Evolutionary conservation across 2,329 filamentous ascomycete species (phyloP).

Genomic region (Didymella pinodella): DNA sequence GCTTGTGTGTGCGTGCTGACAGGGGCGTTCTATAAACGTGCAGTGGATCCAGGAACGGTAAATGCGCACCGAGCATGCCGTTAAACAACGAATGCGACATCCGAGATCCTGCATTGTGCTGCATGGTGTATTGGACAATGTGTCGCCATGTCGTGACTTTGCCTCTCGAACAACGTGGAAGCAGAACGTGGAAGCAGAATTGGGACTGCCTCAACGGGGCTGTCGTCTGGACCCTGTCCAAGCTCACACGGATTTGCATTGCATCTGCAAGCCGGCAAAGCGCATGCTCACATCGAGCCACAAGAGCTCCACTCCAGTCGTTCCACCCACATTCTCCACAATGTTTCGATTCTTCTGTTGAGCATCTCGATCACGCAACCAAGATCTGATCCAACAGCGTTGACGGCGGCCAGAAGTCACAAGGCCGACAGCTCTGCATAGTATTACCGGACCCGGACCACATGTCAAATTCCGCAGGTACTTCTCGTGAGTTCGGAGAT

Average conservation of each 20-base stretch:
- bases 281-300: background rate
- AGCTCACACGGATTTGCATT: background rate
- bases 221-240: background rate
- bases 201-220: conserved; percentile 1
- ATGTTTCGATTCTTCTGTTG: background rate
- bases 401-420: background rate
- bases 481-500: too few species aligned
- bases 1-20: conserved; percentile 13
- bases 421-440: background rate
- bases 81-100: background rate
- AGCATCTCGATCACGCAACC: conserved; percentile 8
- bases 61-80: conserved; percentile 6
- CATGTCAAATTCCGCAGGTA: background rate
- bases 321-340: conserved; percentile 6
- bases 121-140: conserved; percentile 6
- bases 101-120: conserved; percentile 1
- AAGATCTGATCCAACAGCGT: background rate
- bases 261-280: conserved; percentile 3
- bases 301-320: conserved; percentile 9
- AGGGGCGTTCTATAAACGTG: conserved; percentile 17
- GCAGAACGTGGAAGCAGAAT: background rate
- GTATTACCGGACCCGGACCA: background rate
- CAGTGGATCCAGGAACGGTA: conserved; percentile 14
- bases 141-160: background rate
- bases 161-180: background rate